A percentile compares a stretch with the other conserved stretches of the same genome.
Conservation (phyloP, 441 rosid species). For the Syzygium syzygioides region DNA sequence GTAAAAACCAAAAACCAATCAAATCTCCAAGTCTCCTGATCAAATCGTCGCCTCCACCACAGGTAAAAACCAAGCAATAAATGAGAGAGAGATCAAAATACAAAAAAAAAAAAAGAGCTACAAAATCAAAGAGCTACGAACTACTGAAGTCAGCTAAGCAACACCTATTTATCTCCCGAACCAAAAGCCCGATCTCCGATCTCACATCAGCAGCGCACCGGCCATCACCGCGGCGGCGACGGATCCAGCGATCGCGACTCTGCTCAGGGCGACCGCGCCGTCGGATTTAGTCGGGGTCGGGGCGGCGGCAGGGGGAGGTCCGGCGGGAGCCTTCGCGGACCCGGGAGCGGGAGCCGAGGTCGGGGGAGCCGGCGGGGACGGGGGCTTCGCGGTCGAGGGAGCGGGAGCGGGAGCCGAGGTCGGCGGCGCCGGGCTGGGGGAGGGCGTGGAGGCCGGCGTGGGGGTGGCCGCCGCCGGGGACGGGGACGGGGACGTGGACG, state of each 20-base stretch:
- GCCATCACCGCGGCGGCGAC: slow-evolving; percentile 22
- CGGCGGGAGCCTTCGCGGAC: background rate
- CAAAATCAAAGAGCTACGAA: background rate
- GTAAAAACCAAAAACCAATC: background rate
- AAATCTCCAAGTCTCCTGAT: background rate
- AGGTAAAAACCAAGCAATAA: background rate
- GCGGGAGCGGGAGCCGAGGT: slow-evolving; percentile 16
- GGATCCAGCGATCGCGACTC: slow-evolving; percentile 30
- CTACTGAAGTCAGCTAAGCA: background rate
- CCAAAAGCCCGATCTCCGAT: slow-evolving; percentile 3
- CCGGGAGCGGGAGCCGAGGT: slow-evolving; percentile 5
- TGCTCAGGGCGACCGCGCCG: slow-evolving; percentile 17
- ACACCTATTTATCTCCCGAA: background rate
- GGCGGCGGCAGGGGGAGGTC: slow-evolving; percentile 1
- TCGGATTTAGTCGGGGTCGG: slow-evolving; percentile 9
- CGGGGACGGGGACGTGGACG: slow-evolving; percentile 25
- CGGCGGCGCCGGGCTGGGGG: slow-evolving; percentile 19
- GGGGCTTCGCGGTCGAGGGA: slow-evolving; percentile 21
- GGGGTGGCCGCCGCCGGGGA: slow-evolving; percentile 13
- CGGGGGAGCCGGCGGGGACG: slow-evolving; percentile 30
- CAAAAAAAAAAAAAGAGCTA: background rate
- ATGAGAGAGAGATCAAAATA: background rate
- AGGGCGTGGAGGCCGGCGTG: slow-evolving; percentile 21
- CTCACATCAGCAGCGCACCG: slow-evolving; percentile 44
- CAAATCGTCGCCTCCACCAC: background rate